Evolutionary conservation across 1,284 basidiomycete genomes (phyloP).

Genomic region (Tylopilus sp.): DNA sequence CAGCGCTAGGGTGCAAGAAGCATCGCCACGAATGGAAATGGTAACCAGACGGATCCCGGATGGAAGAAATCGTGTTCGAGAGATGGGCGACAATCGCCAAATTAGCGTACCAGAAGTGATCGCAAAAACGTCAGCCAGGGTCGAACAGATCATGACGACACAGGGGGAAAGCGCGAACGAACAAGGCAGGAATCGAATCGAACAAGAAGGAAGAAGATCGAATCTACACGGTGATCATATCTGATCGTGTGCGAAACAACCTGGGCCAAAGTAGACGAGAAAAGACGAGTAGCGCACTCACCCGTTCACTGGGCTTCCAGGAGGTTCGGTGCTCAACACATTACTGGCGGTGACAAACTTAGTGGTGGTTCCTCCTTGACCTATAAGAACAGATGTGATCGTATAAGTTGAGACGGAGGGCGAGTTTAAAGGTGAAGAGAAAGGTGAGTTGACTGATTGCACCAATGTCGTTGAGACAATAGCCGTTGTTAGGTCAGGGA

Average conservation of each 20-base stretch:
- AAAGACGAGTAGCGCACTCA: slow-evolving; percentile 13
- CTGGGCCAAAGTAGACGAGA: not conserved
- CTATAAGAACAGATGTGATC: slow-evolving; percentile 20
- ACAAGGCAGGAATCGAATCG: slow-evolving; percentile 2
- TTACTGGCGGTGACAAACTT: slow-evolving; percentile 21
- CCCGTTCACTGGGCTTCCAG: slow-evolving; percentile 9
- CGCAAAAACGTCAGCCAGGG: slow-evolving; percentile 18
- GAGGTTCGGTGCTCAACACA: slow-evolving; percentile 24
- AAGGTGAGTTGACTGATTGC: not conserved
- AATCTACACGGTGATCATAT: slow-evolving; percentile 11
- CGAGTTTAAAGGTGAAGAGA: not conserved
- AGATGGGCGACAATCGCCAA: slow-evolving; percentile 7
- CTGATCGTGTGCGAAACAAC: slow-evolving; percentile 7
- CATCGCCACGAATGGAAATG: slow-evolving; percentile 3
- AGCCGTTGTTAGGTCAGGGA: slow-evolving; percentile 5
- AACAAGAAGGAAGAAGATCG: slow-evolving; percentile 6
- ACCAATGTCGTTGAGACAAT: slow-evolving; percentile 16
- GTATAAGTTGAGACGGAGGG: slow-evolving; percentile 21
- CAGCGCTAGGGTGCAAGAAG: slow-evolving; percentile 11
- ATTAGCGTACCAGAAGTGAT: slow-evolving; percentile 16
- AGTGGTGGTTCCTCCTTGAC: slow-evolving; percentile 16
- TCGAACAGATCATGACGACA: slow-evolving; percentile 16
- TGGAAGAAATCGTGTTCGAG: slow-evolving; percentile 5
- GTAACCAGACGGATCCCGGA: slow-evolving; percentile 1
- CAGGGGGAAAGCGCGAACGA: slow-evolving; percentile 13